Base-by-base conservation (phyloP, 2,329 filamentous ascomycete species). In the Arthrobotrys sphaeroides region DNA sequence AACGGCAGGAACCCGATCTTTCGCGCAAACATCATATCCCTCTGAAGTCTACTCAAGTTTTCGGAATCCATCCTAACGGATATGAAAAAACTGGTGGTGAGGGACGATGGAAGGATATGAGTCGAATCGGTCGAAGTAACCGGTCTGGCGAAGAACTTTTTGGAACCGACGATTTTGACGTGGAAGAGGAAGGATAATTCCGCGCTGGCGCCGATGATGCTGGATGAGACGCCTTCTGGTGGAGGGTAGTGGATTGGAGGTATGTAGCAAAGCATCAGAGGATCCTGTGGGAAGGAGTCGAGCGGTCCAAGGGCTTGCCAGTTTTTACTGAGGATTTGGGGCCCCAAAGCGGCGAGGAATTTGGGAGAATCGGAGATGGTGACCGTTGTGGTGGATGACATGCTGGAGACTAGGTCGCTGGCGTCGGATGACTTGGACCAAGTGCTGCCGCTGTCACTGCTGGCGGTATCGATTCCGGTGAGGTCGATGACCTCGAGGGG, bases 1-100 rank as follows among this genome's bases (percentile, higher is more conserved):
- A 49, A 72, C 2, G 67, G 67, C 13, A 72, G 20, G 20, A 72
- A 72, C n/a, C 57, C 47, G 13, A 72, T 65, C 16, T 57, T 49
- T 28, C 67, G 59, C 16, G 67, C 67, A 9, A 72, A 31, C 5
- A 9, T 22, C 42, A 72, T 55, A 20, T 72, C 67, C 6, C 49
- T 31, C 12, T 45, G 1, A n/a, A 72, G 55, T 10, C 16, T 31
- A 3, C n/a, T 28, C n/a, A 57, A 38, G 2, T 43, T 47, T 1
- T 10, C 18, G 1, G 9, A 16, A 26, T 42, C 36, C 67, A 72
- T 72, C 3, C 16, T 24, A 0, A 20, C 18, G 9, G 61, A 24
- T 4, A 24, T 26, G 16, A 61, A 73, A 40, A 73, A 67, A 5
- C 5, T 20, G 10, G 33, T 47, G 20, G 40, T 36, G 16, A 64